Evolutionary conservation across 495 filamentous ascomycete genomes (phyloP), one percentile per base, ranked within the genome.

Genomic region (Penicillium antarcticum): DNA sequence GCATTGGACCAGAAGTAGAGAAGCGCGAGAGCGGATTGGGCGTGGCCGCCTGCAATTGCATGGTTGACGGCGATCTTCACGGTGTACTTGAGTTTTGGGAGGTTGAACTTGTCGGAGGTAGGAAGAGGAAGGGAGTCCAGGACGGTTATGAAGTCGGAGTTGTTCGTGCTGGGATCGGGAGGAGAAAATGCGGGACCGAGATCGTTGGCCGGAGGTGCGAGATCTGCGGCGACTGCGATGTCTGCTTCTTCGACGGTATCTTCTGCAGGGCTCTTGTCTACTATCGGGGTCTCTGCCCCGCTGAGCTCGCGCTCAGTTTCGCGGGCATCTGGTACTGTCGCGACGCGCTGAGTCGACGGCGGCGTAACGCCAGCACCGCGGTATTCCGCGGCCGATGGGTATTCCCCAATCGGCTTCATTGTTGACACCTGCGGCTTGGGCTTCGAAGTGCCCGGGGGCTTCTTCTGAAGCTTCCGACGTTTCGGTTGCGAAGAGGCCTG

Each of bases 331-430:
- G 45, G 41, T 10, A 35, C 24, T 23, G 50, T 51, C 13, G 45
- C 42, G 19, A 60, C 56, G 46, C 47, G 26, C 41, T 51, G 13
- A 17, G 24, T 41, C 13, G 42, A 18, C 0, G 48, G 61, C 29
- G 59, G 62, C 19, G 29, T 50, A 5, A 65, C 47, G 16, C 56
- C 59, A 13, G 47, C 62, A 38, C 45, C 51, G 31, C 56, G 56
- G 42, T 65, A 65, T 38, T 65, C 62, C 19, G 53, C 56, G 13
- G 13, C 21, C 31, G 62, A 60, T 31, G 62, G 62, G 39, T 62
- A 65, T 41, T 62, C 38, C 21, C 62, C 62, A 18, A 65, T 57
- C 51, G 62, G 62, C 53, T 46, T 59, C 62, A 65, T 65, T 48
- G 51, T 60, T 14, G 16, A 34, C 39, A 41, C 38, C 23, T 13